phyloP scores from a whole-genome alignment of 768 basidiomycete genomes.

The Cyathus striatus region DNA sequence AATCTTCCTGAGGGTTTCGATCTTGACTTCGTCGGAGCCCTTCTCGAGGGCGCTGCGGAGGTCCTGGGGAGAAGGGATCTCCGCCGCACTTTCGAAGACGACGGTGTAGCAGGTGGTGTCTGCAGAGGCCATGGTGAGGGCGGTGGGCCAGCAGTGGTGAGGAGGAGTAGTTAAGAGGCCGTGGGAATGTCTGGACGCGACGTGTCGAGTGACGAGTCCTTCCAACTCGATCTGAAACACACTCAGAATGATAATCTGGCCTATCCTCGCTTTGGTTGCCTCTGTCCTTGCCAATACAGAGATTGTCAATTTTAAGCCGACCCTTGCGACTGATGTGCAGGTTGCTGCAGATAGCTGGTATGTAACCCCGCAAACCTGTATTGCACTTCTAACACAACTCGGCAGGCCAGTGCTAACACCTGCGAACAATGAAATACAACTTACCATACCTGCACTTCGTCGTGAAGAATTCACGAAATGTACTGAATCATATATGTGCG shows the following conservation, averaged over 20 bases:
- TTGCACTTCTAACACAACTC: background rate
- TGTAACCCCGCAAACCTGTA: slow-evolving; percentile 10
- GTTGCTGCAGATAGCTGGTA: slow-evolving; percentile 19
- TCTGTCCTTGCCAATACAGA: slow-evolving; percentile 64
- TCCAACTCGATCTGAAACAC: no score
- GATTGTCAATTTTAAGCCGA: slow-evolving; percentile 51
- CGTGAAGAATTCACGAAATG: slow-evolving; percentile 13
- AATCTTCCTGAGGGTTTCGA: slow-evolving; percentile 93
- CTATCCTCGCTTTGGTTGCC: no score
- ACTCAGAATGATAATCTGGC: no score
- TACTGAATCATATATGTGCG: slow-evolving; percentile 20
- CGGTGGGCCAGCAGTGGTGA: slow-evolving; percentile 2
- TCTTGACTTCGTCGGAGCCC: slow-evolving; percentile 93
- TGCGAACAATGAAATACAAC: slow-evolving; percentile 24
- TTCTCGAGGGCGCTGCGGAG: slow-evolving; percentile 84
- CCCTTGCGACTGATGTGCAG: slow-evolving; percentile 13
- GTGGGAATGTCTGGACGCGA: slow-evolving; percentile 21
- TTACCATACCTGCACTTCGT: slow-evolving; percentile 36
- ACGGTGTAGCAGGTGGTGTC: slow-evolving; percentile 77
- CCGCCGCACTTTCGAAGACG: slow-evolving; percentile 66
- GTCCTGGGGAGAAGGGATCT: slow-evolving; percentile 78
- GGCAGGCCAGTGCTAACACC: slow-evolving; percentile 35
- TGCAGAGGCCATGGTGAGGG: slow-evolving; percentile 22
- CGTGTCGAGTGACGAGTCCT: no score
- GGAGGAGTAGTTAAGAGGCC: slow-evolving; percentile 3